phyloP scores from a whole-genome alignment of 495 filamentous ascomycete genomes.

The Tetracladium marchalianum region DNA sequence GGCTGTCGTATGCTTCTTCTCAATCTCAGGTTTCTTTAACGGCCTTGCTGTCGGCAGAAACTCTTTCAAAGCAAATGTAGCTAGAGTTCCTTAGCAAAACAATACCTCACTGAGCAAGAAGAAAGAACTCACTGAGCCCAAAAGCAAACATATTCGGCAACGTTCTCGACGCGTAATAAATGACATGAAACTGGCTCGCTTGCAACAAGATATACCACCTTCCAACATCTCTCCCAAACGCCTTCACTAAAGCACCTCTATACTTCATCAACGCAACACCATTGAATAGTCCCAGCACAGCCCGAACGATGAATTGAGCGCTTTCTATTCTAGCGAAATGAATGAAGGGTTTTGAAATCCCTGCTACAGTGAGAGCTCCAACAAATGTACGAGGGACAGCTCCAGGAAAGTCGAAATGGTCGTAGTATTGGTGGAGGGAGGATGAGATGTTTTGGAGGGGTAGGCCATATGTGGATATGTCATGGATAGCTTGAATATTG shows the following conservation, averaged over 20 bases:
- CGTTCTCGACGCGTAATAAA: slow-evolving; percentile 88
- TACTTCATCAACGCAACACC: slow-evolving; percentile 55
- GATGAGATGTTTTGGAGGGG: slow-evolving; percentile 44
- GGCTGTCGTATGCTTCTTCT: slow-evolving; percentile 26
- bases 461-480: slow-evolving; percentile 73
- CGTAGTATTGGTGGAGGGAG: slow-evolving; percentile 52
- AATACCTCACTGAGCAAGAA: slow-evolving; percentile 2
- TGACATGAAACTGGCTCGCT: slow-evolving; percentile 80
- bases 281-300: slow-evolving; percentile 71
- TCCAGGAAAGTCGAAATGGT: slow-evolving; percentile 87
- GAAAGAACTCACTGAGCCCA: slow-evolving; percentile 48
- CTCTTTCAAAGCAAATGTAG: slow-evolving; percentile 59
- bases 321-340: slow-evolving; percentile 33
- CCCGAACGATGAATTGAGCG: slow-evolving; percentile 53
- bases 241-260: slow-evolving; percentile 47
- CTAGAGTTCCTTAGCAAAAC: slow-evolving; percentile 24
- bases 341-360: slow-evolving; percentile 53
- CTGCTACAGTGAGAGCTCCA: slow-evolving; percentile 65
- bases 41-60: slow-evolving; percentile 48
- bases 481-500: slow-evolving; percentile 91
- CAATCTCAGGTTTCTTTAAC: slow-evolving; percentile 18
- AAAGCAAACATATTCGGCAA: slow-evolving; percentile 98
- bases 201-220: slow-evolving; percentile 81
- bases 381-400: slow-evolving; percentile 85
- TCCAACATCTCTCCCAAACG: slow-evolving; percentile 60